Base-by-base conservation (phyloP, 2,329 filamentous ascomycete species). In the Mycogone perniciosa region DNA sequence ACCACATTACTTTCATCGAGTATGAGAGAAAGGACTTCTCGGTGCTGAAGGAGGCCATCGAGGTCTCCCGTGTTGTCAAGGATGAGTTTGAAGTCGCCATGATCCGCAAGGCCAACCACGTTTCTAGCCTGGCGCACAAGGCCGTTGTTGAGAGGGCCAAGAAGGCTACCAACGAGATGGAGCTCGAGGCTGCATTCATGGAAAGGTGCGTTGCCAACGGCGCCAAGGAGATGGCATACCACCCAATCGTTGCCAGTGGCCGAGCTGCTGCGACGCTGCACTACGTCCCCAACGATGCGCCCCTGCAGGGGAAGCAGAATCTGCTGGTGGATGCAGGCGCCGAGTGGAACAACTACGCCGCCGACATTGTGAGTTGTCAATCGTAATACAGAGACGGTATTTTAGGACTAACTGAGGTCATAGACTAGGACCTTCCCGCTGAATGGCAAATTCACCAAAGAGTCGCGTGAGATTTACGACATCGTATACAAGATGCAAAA, bases 381-480 rank as follows among this genome's bases (percentile, higher is more conserved):
- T 20, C 20, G 20, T 20, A 20, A 20, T 20, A 20, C 20, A 20
- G 20, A 20, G 20, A 20, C 20, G 20, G 20, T 20, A 20, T 20
- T 20, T 20, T 3, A 20, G 20, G 20, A 20, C 20, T 20, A 20
- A 20, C 20, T 2, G 20, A 20, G 20, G 3, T 20, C 20, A 2
- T 51, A 92, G 73, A 96, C 91, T 1, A 81, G 92, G 46, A 92
- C 89, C 0, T 95, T 96, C 64, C 92, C 92, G 2, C 82, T 96
- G 59, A 79, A 72, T 4, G 86, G 86, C 52, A 80, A 77, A 56
- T 89, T 88, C 66, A 84, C 79, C 50, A 70, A 78, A 44, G 84
- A 92, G 66, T 84, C 82, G 45, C 76, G 82, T 59, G 76, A 83
- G 56, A 86, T 95, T 54, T 95, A 95, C 71, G 79, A 86, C 56